These are phyloP conservation scores for Allium fistulosum DNA, from an alignment of 106 monocot genomes.

Conservation along the genomic window DNA sequence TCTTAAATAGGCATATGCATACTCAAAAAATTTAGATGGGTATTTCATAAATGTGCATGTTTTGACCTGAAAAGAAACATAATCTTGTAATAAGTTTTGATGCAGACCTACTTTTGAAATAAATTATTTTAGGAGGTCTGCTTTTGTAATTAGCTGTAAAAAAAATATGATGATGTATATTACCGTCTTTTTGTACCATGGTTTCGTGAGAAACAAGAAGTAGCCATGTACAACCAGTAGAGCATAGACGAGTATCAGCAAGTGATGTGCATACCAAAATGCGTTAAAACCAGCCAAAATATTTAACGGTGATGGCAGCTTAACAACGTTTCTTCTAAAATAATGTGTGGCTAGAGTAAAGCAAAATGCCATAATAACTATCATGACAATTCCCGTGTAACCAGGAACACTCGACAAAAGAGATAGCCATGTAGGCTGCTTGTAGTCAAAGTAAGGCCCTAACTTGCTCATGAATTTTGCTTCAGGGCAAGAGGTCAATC, in stretches of 20 bases:
- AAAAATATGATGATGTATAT: neutral
- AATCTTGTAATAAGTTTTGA: too few species aligned
- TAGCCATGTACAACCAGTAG: constrained; percentile 68
- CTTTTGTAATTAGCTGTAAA: too few species aligned
- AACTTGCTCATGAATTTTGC: constrained; percentile 46
- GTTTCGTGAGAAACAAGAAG: constrained; percentile 77
- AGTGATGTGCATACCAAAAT: constrained; percentile 97
- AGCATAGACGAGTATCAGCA: constrained; percentile 56
- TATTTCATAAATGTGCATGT: too few species aligned
- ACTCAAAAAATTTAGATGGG: too few species aligned
- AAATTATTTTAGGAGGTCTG: too few species aligned
- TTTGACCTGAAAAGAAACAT: too few species aligned
- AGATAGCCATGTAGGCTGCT: constrained; percentile 65
- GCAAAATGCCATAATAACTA: constrained; percentile 70
- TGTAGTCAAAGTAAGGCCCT: constrained; percentile 55
- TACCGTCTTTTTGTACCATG: constrained; percentile 93
- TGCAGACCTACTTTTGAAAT: too few species aligned
- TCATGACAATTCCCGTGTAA: constrained; percentile 78
- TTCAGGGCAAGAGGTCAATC: constrained; percentile 50
- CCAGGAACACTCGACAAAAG: constrained; percentile 53
- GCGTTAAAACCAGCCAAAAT: constrained; percentile 89
- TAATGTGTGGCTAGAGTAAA: constrained; percentile 83
- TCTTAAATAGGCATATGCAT: too few species aligned
- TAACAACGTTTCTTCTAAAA: constrained; percentile 78
- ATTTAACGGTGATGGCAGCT: constrained; percentile 75